Conservation (phyloP, 495 filamentous ascomycete species). For the Tuber aestivum region DNA sequence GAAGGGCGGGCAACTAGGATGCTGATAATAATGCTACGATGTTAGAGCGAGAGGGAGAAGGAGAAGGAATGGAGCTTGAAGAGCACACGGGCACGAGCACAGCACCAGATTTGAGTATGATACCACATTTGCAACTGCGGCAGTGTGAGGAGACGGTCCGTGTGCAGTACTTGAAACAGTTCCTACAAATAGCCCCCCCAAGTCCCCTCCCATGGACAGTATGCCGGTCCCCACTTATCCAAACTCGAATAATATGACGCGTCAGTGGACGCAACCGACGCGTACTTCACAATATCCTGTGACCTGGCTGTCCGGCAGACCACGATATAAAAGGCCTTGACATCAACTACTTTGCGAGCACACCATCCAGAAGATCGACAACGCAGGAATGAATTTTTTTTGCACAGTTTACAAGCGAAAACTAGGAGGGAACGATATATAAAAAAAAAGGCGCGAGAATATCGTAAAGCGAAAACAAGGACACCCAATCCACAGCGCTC, state of each 20-base stretch:
- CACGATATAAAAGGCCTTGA: background rate
- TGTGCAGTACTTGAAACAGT: background rate
- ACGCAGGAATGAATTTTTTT: background rate
- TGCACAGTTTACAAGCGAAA: background rate
- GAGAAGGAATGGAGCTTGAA: background rate
- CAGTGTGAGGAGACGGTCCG: background rate
- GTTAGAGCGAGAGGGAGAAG: background rate
- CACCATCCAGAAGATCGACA: background rate
- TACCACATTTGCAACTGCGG: background rate
- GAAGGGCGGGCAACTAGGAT: background rate
- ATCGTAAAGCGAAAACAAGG: slow-evolving; percentile 12
- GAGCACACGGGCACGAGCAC: background rate
- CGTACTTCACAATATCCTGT: background rate
- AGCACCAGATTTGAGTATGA: background rate
- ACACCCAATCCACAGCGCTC: slow-evolving; percentile 1
- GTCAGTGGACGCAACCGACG: background rate
- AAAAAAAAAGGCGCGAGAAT: slow-evolving; percentile 17
- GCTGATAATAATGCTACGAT: background rate
- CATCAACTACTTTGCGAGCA: background rate
- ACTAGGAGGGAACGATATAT: background rate
- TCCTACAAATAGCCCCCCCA: background rate
- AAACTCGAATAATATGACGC: background rate
- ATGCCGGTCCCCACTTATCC: background rate
- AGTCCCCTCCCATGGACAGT: background rate
- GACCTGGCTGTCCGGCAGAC: background rate